A percentile compares a stretch with the other conserved stretches of the same genome.
Evolutionary conservation across 75 land plant genomes (phyloP).

Genomic region (Larix kaempferi): DNA sequence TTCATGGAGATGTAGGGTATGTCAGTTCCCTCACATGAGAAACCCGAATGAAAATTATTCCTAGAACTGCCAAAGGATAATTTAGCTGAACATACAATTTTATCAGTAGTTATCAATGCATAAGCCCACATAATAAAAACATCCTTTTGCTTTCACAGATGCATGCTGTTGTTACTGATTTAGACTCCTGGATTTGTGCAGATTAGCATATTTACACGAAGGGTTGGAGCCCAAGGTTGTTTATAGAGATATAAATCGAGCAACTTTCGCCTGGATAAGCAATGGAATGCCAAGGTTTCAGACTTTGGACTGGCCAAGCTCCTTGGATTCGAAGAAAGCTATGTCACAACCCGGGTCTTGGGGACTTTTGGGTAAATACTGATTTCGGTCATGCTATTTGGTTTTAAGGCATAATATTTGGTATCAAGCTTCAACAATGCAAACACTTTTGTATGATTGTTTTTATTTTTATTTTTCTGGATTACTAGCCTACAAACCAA

Average conservation of each 20-base stretch:
- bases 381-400: not conserved
- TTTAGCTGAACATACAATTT: not conserved
- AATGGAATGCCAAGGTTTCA: slow-evolving; percentile 85
- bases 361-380: slow-evolving; percentile 80
- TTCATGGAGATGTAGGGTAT: slow-evolving; percentile 85
- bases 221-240: slow-evolving; percentile 95
- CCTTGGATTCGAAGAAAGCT: slow-evolving; percentile 73
- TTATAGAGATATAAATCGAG: slow-evolving; percentile 92
- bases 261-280: slow-evolving; percentile 82
- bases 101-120: too few relatives aligned
- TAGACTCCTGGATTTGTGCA: slow-evolving; percentile 19
- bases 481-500: too few relatives aligned
- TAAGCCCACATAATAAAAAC: too few relatives aligned
- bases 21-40: slow-evolving; percentile 78
- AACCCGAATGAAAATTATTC: slow-evolving; percentile 81
- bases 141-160: too few relatives aligned
- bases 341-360: slow-evolving; percentile 87
- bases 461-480: too few relatives aligned
- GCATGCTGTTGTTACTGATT: not conserved
- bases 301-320: slow-evolving; percentile 92
- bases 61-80: slow-evolving; percentile 89
- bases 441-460: too few relatives aligned
- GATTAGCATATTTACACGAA: slow-evolving; percentile 88
- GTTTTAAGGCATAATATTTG: too few relatives aligned
- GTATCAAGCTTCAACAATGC: too few relatives aligned